Conservation (phyloP, 1,284 basidiomycete species). For the Austroboletus sp. region DNA sequence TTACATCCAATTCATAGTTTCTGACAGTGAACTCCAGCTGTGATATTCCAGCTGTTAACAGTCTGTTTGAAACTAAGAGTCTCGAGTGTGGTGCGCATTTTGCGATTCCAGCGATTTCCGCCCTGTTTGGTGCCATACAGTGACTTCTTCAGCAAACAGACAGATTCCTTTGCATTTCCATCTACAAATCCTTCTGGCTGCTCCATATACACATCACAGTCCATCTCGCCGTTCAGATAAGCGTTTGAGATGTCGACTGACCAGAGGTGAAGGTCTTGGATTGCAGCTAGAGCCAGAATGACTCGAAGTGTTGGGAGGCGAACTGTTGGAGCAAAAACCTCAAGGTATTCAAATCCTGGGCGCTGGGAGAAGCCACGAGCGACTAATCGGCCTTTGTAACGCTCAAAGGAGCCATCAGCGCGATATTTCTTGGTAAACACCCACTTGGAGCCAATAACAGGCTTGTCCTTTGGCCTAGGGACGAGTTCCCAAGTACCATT, state of each 20-base stretch:
- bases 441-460: slow-evolving; percentile 8
- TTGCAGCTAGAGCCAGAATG: too few species aligned
- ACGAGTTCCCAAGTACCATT: slow-evolving; percentile 9
- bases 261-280: background rate
- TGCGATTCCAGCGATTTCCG: slow-evolving; percentile 12
- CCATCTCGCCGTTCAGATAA: background rate
- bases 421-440: slow-evolving; percentile 4
- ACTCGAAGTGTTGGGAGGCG: slow-evolving; percentile 25
- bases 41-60: too few species aligned
- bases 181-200: slow-evolving; percentile 23
- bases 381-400: slow-evolving; percentile 16
- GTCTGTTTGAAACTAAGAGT: slow-evolving; percentile 23
- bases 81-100: slow-evolving; percentile 8
- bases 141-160: slow-evolving; percentile 24
- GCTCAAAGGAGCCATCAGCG: slow-evolving; percentile 8
- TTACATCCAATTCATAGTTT: too few species aligned
- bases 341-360: slow-evolving; percentile 37
- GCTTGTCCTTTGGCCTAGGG: background rate
- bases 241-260: background rate
- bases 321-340: slow-evolving; percentile 37
- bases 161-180: slow-evolving; percentile 8
- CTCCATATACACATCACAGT: slow-evolving; percentile 23
- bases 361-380: slow-evolving; percentile 28
- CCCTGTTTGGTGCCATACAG: slow-evolving; percentile 34
- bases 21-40: too few species aligned